phyloP scores from a whole-genome alignment of 1,139 yeast species.

The Barnettozyma hawaiiensis region DNA sequence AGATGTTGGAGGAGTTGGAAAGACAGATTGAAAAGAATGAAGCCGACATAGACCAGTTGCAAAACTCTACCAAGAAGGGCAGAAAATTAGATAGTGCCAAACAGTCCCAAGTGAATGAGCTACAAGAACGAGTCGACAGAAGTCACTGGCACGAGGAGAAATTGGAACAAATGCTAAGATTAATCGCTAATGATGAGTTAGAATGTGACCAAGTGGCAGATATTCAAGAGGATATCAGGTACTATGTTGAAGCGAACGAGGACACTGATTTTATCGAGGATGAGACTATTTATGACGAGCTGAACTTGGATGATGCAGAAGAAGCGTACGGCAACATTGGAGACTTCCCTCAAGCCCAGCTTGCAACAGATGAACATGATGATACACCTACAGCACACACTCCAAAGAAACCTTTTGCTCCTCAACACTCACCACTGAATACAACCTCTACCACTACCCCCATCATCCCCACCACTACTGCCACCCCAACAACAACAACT shows the following conservation, averaged over 20 bases:
- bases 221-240: slow-evolving; percentile 84
- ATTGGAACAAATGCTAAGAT: slow-evolving; percentile 71
- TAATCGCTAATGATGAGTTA: slow-evolving; percentile 76
- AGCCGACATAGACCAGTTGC: slow-evolving; percentile 63
- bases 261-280: slow-evolving; percentile 96
- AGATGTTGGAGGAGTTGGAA: slow-evolving; percentile 74
- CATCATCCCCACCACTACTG: neutral
- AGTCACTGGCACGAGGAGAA: slow-evolving; percentile 75
- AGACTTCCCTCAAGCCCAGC: slow-evolving; percentile 37
- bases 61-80: slow-evolving; percentile 46
- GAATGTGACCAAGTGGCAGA: slow-evolving; percentile 78
- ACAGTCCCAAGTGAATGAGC: slow-evolving; percentile 52
- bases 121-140: slow-evolving; percentile 62
- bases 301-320: slow-evolving; percentile 69
- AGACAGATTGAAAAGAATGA: slow-evolving; percentile 78
- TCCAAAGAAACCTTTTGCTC: slow-evolving; percentile 19
- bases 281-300: slow-evolving; percentile 86
- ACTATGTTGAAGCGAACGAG: slow-evolving; percentile 91
- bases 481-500: too few relatives aligned
- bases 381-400: slow-evolving; percentile 14
- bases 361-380: slow-evolving; percentile 15
- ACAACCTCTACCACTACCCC: slow-evolving; percentile 12
- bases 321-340: slow-evolving; percentile 47
- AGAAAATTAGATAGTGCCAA: slow-evolving; percentile 51
- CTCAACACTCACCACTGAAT: slow-evolving; percentile 8